phyloP scores from a whole-genome alignment of 306 rosid genomes.

The Pyrus pyrifolia region DNA sequence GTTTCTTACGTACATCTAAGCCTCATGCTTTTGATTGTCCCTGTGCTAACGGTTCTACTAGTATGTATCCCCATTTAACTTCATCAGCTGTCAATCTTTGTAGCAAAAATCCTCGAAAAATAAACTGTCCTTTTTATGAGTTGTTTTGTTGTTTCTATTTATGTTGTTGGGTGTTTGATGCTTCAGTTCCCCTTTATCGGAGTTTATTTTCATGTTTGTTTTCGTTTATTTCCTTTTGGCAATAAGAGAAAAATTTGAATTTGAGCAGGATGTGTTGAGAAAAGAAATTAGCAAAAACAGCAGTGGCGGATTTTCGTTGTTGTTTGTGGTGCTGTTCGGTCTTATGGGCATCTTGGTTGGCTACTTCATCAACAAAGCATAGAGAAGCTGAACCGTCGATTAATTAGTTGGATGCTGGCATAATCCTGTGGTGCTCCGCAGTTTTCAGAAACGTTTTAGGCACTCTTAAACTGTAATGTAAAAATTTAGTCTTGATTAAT shows the following conservation, averaged over 20 bases:
- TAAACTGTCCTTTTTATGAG: not conserved
- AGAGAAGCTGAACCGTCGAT: conserved; percentile 2
- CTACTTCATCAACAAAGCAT: conserved; percentile 24
- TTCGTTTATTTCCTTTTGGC: not conserved
- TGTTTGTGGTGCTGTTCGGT: conserved; percentile 30
- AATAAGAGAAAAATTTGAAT: not conserved
- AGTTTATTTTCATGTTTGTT: no score
- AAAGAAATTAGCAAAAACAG: conserved; percentile 19
- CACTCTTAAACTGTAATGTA: not conserved
- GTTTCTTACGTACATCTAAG: not conserved
- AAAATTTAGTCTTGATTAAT: conserved; percentile 4
- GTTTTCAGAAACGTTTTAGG: not conserved
- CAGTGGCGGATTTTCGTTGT: conserved; percentile 25
- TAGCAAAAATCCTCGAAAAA: not conserved
- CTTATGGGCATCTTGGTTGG: conserved; percentile 35
- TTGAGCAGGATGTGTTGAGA: conserved; percentile 30
- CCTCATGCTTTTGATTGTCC: not conserved
- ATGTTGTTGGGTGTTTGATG: not conserved
- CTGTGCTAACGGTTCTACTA: not conserved
- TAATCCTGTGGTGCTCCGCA: not conserved
- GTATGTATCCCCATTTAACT: not conserved
- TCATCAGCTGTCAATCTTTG: not conserved
- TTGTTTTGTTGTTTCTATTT: not conserved
- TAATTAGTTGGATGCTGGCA: conserved; percentile 8
- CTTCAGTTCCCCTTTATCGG: not conserved